Evolutionary conservation across 495 filamentous ascomycete genomes (phyloP).

Genomic region (Margaritispora aquatica): DNA sequence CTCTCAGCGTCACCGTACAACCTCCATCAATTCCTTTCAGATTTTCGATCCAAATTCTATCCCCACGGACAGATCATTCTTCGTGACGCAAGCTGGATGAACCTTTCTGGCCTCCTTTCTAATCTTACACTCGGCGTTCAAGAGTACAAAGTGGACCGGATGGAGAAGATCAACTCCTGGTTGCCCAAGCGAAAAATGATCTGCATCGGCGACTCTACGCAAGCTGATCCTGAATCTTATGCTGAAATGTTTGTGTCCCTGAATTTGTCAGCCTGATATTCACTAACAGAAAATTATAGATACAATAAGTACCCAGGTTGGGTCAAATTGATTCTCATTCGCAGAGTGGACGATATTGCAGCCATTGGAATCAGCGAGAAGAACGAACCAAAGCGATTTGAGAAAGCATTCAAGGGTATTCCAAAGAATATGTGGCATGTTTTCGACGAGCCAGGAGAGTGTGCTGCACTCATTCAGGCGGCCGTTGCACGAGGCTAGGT

Average conservation of each 20-base stretch:
- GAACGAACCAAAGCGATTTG: constrained; percentile 69
- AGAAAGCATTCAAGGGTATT: constrained; percentile 73
- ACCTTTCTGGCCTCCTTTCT: constrained; percentile 69
- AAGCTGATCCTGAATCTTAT: constrained; percentile 87
- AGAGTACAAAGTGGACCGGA: constrained; percentile 79
- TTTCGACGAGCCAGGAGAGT: constrained; percentile 70
- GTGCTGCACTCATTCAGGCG: constrained; percentile 32
- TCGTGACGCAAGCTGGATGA: constrained; percentile 83
- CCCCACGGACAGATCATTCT: constrained; percentile 75
- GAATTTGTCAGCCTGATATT: neutral
- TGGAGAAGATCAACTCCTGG: constrained; percentile 68
- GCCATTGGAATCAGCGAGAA: constrained; percentile 60
- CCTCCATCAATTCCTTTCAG: constrained; percentile 79
- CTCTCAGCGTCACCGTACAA: constrained; percentile 94
- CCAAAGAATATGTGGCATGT: constrained; percentile 68
- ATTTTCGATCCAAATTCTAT: constrained; percentile 64
- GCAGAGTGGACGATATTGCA: constrained; percentile 73
- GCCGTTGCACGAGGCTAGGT: constrained; percentile 19
- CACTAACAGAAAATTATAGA: constrained; percentile 17
- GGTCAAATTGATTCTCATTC: constrained; percentile 75
- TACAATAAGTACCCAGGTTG: constrained; percentile 55
- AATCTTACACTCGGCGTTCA: constrained; percentile 76
- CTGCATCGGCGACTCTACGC: constrained; percentile 84
- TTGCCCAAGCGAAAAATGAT: constrained; percentile 75
- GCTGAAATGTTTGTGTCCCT: constrained; percentile 54